Base-by-base conservation (phyloP, 192 early-diverging fungal species). In the Coemansia reversa region DNA sequence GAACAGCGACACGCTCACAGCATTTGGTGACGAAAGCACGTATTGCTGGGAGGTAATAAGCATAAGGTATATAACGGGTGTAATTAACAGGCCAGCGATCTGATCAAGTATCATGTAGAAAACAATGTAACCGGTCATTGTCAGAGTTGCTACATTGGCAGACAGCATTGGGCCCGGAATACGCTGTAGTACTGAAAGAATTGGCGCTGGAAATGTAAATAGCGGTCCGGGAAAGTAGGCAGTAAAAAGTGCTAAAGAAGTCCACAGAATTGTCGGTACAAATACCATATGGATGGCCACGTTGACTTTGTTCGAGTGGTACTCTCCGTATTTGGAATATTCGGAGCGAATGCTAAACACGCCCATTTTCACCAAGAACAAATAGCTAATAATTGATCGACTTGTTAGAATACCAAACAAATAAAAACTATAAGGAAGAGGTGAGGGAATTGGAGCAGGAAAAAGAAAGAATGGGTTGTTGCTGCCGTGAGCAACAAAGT, bases 211-310 rank as follows among this genome's bases (percentile, higher is more conserved):
- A 32, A 67, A 72, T 11, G 65, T 51, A 67, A 84, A 70, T 11
- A 87, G 53, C 24, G 49, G 52, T 16, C 54, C 60, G 4, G 79
- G 83, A 65, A 35, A 82, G 67, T 23, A 72, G 58, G 53, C 74
- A 32, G 85, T 72, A 18, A 74, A 66, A 72, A 88, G 84, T 8
- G 93, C 90, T 22, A 92, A 66, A 6, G 77, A 73, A 29, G 90
- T 86, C 91, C 91, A 96, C 39, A 94, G 78, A 67, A 98, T 93
- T 53, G 88, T 85, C 5, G 96, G 96, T 28, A 98, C 94, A 73
- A 90, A 98, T 3, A 93, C 75, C 68, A 93, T 81, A 76, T 97
- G 94, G 63, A 94, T 91, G 20, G 79, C 63, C 27, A 94, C 79
- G 81, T 97, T 95, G 67, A 85, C 74, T 47, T 73, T 73, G 84